A percentile compares a stretch with the other conserved stretches of the same genome.
Conservation (phyloP, 768 basidiomycete species). For the Suillus spraguei region DNA sequence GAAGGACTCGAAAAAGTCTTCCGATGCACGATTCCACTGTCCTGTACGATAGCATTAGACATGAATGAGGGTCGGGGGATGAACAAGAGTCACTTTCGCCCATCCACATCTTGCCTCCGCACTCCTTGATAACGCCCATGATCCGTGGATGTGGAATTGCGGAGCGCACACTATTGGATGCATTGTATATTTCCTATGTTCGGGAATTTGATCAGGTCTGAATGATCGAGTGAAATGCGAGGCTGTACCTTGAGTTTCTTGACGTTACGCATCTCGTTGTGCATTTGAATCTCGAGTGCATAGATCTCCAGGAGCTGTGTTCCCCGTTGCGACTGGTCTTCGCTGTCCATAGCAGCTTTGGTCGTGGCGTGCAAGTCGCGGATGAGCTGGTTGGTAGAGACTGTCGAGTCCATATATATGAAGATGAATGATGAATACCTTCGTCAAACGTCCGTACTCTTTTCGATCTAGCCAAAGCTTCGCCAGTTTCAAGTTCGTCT, state of each 20-base stretch:
- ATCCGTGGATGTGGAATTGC: constrained; percentile 98
- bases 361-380: constrained; percentile 75
- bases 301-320: constrained; percentile 96
- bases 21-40: constrained; percentile 95
- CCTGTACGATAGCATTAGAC: constrained; percentile 47
- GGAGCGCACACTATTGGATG: constrained; percentile 87
- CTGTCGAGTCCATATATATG: not conserved
- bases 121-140: constrained; percentile 99
- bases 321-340: constrained; percentile 89
- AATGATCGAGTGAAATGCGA: not conserved
- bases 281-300: constrained; percentile 99
- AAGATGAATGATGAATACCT: constrained; percentile 46
- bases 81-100: constrained; percentile 73
- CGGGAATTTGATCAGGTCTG: not conserved
- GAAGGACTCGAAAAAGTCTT: constrained; percentile 99
- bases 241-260: constrained; percentile 86
- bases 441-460: constrained; percentile 83
- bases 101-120: constrained; percentile 99
- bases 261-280: constrained; percentile 93
- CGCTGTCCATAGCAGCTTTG: constrained; percentile 59
- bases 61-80: not conserved
- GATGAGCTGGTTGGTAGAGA: constrained; percentile 55
- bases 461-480: constrained; percentile 97
- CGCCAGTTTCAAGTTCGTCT: constrained; percentile 96
- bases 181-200: constrained; percentile 92